Percentiles rank a stretch among this genome's conserved stretches.
phyloP scores from a whole-genome alignment of 169 alveolate genomes.

The Ichthyophthirius multifiliis region DNA sequence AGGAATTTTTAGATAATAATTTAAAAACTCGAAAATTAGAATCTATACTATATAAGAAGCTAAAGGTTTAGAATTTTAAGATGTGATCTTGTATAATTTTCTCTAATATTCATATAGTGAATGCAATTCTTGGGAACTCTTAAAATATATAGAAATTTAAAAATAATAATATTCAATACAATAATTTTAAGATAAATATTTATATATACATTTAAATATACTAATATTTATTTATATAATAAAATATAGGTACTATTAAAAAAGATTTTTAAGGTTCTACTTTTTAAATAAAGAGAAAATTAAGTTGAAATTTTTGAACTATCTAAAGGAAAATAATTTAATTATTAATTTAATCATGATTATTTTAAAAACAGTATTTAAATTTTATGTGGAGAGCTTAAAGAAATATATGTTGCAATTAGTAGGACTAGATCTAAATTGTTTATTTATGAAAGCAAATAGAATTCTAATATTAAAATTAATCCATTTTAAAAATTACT shows the following conservation, averaged over 20 bases:
- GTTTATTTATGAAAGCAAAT: neutral
- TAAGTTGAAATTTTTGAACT: no score
- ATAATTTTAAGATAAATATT: neutral
- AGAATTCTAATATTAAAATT: neutral
- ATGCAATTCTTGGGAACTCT: neutral
- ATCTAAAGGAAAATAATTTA: no score
- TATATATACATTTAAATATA: neutral
- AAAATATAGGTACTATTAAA: neutral
- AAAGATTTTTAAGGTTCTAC: neutral
- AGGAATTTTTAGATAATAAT: neutral
- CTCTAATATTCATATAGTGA: neutral
- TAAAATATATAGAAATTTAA: neutral
- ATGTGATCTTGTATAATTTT: neutral
- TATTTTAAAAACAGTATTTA: no score
- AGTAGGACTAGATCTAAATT: neutral
- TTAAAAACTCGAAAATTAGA: neutral
- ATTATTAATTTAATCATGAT: no score
- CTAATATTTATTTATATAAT: neutral
- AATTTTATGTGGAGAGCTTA: neutral
- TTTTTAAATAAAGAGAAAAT: neutral
- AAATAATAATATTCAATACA: neutral
- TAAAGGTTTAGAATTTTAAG: constrained; percentile 2
- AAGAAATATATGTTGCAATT: neutral
- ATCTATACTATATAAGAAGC: neutral
- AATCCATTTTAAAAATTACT: neutral